Evolutionary conservation across 805 yeast species (phyloP).

Genomic region (Teunomyces cretensis): DNA sequence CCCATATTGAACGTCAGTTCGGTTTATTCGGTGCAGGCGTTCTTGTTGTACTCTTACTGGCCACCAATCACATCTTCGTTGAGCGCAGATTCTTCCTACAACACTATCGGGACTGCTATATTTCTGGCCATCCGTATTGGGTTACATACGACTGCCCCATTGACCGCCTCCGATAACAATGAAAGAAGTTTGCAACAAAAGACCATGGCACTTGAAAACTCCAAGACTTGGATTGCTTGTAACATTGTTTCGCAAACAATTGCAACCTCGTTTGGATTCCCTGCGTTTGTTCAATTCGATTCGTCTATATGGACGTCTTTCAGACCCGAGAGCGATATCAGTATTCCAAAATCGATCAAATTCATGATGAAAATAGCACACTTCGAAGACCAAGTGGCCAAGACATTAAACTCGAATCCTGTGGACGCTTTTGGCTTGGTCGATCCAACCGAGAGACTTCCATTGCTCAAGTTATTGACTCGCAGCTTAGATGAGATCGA

Average conservation of each 20-base stretch:
- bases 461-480: conserved; percentile 68
- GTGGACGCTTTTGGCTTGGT: conserved; percentile 65
- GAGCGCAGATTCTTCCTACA: conserved; percentile 95
- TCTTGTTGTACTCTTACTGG: conserved; percentile 86
- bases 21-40: conserved; percentile 92
- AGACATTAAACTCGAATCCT: conserved; percentile 69
- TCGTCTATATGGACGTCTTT: conserved; percentile 59
- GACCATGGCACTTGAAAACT: conserved; percentile 66
- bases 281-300: conserved; percentile 87
- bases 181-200: conserved; percentile 28
- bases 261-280: conserved; percentile 92
- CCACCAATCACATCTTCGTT: conserved; percentile 93
- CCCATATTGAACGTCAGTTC: conserved; percentile 86
- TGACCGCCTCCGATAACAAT: conserved; percentile 1
- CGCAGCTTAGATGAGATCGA: conserved; percentile 79
- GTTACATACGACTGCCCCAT: conserved; percentile 58
- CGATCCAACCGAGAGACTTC: conserved; percentile 68
- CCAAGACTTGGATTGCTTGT: conserved; percentile 90
- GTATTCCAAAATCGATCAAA: conserved; percentile 57
- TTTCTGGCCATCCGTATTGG: conserved; percentile 93
- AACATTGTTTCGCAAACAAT: conserved; percentile 87
- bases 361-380: conserved; percentile 82
- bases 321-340: conserved; percentile 26
- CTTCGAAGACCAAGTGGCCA: conserved; percentile 82
- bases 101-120: conserved; percentile 88